phyloP scores from a whole-genome alignment of 2,329 filamentous ascomycete genomes.

The Trichoderma guizhouense region DNA sequence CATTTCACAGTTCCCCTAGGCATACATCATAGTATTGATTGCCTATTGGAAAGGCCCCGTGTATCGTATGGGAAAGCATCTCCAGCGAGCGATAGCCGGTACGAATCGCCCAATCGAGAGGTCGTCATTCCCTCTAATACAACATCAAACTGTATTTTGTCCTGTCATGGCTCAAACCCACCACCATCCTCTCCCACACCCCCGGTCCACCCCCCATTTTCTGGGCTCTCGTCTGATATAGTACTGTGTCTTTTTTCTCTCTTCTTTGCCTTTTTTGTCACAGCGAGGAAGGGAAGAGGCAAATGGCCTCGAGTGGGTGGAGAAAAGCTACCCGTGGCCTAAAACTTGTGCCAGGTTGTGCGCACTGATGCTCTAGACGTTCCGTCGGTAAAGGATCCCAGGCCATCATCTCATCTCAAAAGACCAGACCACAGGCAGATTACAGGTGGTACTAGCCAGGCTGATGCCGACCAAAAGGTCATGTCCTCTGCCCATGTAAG shows the following conservation, averaged over 20 bases:
- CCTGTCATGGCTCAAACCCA: neutral
- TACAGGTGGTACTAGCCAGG: neutral
- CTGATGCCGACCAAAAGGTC: neutral
- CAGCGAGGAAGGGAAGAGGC: neutral
- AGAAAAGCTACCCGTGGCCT: neutral
- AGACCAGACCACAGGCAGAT: neutral
- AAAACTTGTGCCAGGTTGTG: neutral
- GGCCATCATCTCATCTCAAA: conserved; percentile 6
- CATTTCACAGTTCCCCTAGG: neutral
- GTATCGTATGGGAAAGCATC: too few relatives aligned
- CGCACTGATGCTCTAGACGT: conserved; percentile 3
- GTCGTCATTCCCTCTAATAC: neutral
- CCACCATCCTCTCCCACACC: neutral
- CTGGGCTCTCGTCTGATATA: neutral
- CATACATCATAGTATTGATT: neutral
- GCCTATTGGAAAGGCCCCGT: too few relatives aligned
- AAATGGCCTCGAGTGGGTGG: conserved; percentile 1
- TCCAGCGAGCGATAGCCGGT: neutral
- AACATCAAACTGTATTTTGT: neutral
- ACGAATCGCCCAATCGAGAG: neutral
- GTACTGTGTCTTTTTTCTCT: neutral
- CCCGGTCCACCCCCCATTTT: neutral
- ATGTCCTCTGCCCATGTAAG: neutral
- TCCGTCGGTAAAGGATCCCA: conserved; percentile 7
- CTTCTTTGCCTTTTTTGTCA: neutral